Conservation (phyloP, 805 yeast species). For the Lipomyces orientalis region DNA sequence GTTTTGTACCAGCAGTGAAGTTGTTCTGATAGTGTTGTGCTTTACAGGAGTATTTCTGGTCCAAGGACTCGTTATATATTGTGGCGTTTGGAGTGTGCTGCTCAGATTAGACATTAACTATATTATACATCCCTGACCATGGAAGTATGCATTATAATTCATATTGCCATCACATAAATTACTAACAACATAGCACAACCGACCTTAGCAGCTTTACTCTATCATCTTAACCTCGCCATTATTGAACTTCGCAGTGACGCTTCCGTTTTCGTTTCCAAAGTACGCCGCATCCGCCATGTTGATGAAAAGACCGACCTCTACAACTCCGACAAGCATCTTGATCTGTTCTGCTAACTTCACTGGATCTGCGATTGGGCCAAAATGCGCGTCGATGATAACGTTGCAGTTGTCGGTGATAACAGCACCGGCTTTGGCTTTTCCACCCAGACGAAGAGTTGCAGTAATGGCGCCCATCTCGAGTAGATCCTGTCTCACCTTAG, state of each 20-base stretch:
- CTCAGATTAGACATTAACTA: not conserved
- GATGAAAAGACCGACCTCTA: conserved; percentile 89
- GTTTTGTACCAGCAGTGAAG: conserved; percentile 29
- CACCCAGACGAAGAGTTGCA: conserved; percentile 80
- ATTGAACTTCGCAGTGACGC: conserved; percentile 45
- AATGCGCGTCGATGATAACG: conserved; percentile 90
- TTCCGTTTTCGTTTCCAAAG: conserved; percentile 85
- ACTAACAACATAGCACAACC: not conserved
- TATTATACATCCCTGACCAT: not conserved
- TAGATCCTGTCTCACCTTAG: conserved; percentile 72
- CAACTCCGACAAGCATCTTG: conserved; percentile 86
- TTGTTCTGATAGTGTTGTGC: not conserved
- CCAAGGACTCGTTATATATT: not conserved
- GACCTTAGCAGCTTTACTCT: not conserved
- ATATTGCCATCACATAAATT: not conserved
- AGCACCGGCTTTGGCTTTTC: conserved; percentile 94
- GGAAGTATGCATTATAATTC: not conserved
- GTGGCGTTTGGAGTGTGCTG: not conserved
- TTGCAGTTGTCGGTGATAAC: conserved; percentile 95
- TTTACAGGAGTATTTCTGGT: not conserved
- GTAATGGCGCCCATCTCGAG: conserved; percentile 64
- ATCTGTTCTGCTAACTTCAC: conserved; percentile 63
- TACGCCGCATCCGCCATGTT: conserved; percentile 78
- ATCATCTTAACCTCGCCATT: conserved; percentile 29
- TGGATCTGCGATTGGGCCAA: conserved; percentile 67